Evolutionary conservation across 2,329 filamentous ascomycete species (phyloP).

Genomic region (Neonectria faginata): DNA sequence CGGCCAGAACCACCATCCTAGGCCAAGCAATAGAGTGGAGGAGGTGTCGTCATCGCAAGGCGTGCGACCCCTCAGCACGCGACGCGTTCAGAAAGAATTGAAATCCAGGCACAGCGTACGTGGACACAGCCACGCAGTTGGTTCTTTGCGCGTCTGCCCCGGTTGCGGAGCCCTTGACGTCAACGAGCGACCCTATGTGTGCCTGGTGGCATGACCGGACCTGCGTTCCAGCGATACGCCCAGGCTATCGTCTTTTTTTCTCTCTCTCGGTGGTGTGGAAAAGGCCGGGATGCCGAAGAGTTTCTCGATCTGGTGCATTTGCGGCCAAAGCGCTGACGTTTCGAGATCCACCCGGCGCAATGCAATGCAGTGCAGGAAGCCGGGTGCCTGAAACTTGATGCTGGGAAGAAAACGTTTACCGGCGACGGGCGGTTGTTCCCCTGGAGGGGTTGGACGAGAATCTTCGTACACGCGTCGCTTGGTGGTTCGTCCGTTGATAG

Average conservation of each 20-base stretch:
- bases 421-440: conserved; percentile 1
- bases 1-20: conserved; percentile 1
- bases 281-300: not conserved
- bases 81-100: not conserved
- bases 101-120: not conserved
- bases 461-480: conserved; percentile 26
- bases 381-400: conserved; percentile 21
- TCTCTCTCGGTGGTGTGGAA: not conserved
- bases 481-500: conserved; percentile 22
- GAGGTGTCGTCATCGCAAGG: conserved; percentile 1
- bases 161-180: conserved; percentile 7
- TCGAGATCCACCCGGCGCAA: conserved; percentile 19
- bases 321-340: conserved; percentile 27
- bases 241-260: not conserved
- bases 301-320: not conserved
- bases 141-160: not conserved
- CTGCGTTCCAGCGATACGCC: not conserved
- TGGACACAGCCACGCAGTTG: conserved; percentile 8
- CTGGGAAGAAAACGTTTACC: conserved; percentile 1
- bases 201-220: not conserved
- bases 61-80: not conserved
- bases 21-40: not conserved
- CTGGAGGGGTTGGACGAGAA: not conserved
- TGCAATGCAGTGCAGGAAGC: conserved; percentile 13
- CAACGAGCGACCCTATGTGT: not conserved